Conservation (phyloP, 2,329 filamentous ascomycete genomes). For the Colletotrichum salicis region DNA sequence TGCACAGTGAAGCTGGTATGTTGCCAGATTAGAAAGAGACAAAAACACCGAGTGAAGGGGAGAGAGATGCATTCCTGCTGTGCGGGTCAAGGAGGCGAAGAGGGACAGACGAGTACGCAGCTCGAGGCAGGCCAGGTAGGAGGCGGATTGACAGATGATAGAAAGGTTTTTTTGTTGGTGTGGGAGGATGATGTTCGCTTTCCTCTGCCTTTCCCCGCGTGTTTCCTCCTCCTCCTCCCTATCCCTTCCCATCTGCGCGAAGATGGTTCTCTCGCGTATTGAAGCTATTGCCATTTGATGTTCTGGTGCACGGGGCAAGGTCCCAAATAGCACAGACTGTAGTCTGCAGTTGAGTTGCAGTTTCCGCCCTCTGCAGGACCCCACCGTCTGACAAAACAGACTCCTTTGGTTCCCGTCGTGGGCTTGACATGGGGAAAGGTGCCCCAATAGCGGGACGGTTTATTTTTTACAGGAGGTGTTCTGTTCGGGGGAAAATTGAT, state of each 20-base stretch:
- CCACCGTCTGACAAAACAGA: constrained; percentile 12
- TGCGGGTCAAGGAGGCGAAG: constrained; percentile 23
- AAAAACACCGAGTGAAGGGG: constrained; percentile 19
- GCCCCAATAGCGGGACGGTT: constrained; percentile 26
- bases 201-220: not conserved
- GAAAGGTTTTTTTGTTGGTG: not conserved
- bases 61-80: constrained; percentile 27
- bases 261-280: not conserved
- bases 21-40: constrained; percentile 29
- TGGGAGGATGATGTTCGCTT: not conserved
- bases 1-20: constrained; percentile 10
- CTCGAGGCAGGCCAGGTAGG: not conserved
- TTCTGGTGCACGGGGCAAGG: constrained; percentile 9
- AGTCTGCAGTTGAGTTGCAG: constrained; percentile 2
- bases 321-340: not conserved
- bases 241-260: not conserved
- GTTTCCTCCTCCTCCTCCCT: constrained; percentile 2
- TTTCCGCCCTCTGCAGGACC: constrained; percentile 21
- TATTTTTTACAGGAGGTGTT: constrained; percentile 18
- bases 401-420: constrained; percentile 23
- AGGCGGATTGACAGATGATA: not conserved
- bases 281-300: constrained; percentile 28
- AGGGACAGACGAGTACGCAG: not conserved
- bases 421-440: constrained; percentile 13
- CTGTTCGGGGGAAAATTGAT: constrained; percentile 11